Base-by-base conservation (phyloP, 805 yeast genomes). In the Lipomyces yamadae region DNA sequence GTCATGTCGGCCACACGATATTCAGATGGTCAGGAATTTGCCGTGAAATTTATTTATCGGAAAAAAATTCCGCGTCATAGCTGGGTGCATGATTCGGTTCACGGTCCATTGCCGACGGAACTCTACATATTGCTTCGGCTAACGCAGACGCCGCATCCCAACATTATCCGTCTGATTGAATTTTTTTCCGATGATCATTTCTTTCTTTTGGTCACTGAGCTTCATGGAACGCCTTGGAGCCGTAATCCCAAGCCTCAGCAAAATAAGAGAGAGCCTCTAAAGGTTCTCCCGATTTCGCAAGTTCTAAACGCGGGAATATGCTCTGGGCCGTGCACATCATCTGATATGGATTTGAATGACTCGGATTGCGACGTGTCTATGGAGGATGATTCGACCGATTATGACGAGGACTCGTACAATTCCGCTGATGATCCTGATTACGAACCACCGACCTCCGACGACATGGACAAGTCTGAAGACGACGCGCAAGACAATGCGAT, bases 201-300 rank as follows among this genome's bases (percentile, higher is more conserved):
- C 45, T 68, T 64, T 48, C 55, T 68, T 10, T 32, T 69, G 10
- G 61, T 69, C 8, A 69, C 66, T 15, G 72, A 69, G 37, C 45
- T 69, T 55, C 68, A 68, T 39, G 72, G 72, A 15, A 39, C 63
- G n/a, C 72, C 72, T 6, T 69, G 72, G 72, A 61, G 60, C 33
- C 52, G 66, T 15, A 50, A 55, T 39, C 61, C 65, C 10, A 42
- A 48, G 32, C 10, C 62, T 5, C 65, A 56, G 55, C 58, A 34
- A 34, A 34, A 30, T 37, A 33, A 48, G 34, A 45, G 69, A n/a
- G 30, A 2, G 58, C 69, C 69, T 33, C 48, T 66, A 48, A 42
- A 53, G 13, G 34, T 50, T 29, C 53, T 66, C 1, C 34, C 63
- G 0, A 52, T 66, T 13, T 56, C 42, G 33, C 29, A 18, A 3